Base-by-base conservation (phyloP, 768 basidiomycete genomes). In the Tulasnella sp. region DNA sequence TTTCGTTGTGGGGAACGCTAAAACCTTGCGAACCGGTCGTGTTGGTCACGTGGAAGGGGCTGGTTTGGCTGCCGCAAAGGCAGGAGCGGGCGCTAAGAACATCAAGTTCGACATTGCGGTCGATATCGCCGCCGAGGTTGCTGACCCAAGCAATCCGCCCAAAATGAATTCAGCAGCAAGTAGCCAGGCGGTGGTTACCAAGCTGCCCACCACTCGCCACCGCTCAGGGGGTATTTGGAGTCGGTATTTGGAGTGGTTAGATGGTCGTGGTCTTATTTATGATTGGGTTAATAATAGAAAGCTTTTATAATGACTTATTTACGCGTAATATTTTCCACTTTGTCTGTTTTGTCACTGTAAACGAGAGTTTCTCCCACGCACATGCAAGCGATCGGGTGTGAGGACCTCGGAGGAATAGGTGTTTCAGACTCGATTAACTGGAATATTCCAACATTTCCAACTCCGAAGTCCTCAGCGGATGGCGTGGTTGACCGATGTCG, bases 1-100 rank as follows among this genome's bases (percentile, higher is more conserved):
- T 74, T 91, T 94, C 77, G 85, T 95, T 11, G 82, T 94, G 3
- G 92, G 93, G 40, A 92, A 84, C 73, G 81, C 91, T 72, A 81
- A 81, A 73, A 93, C 92, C 17, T 81, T 93, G 71, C 81, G 82
- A 74, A 81, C 82, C 42, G 83, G 88, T 32, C 52, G 52, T 59
- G 69, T 70, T 36, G 69, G 69, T 3, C 14, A 52, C 35, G 69
- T 70, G 8, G 69, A 70, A 35, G 59, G 69, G 1, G 44, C 29
- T 36, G 69, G 69, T 17, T 17, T 52, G 44, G 32, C 26, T 34
- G 69, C 47, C 11, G 69, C 44, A 7, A 35, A 17, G 34, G 69
- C 32, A 0, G 69, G 47, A 16, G 69, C 69, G 5, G 69, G 69
- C 7, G 69, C 69, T 26, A 70, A 36, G 35, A 62, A 62, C 47